These are phyloP conservation scores for Sugiyamaella qingdaonensis DNA, from an alignment of 805 yeast genomes.

Conservation along the genomic window DNA sequence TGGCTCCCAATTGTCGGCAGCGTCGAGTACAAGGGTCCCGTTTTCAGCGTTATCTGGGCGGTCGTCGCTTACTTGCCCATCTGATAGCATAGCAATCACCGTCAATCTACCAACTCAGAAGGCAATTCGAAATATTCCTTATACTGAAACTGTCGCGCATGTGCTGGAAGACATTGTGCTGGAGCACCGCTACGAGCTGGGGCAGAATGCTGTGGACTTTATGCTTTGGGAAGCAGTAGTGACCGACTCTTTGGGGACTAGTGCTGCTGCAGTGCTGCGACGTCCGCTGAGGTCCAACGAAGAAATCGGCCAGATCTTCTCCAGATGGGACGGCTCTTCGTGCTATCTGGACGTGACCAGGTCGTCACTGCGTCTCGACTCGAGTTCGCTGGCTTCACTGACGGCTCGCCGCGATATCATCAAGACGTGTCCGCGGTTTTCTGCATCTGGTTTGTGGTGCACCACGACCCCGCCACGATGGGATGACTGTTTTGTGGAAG, in stretches of 20 bases:
- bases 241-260: neutral
- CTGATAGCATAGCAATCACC: slow-evolving; percentile 8
- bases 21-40: neutral
- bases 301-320: slow-evolving; percentile 18
- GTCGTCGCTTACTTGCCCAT: neutral
- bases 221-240: slow-evolving; percentile 29
- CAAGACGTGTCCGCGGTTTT: slow-evolving; percentile 17
- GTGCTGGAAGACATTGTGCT: slow-evolving; percentile 21
- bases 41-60: neutral
- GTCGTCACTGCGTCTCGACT: slow-evolving; percentile 23
- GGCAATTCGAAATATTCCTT: slow-evolving; percentile 18
- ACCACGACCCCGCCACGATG: slow-evolving; percentile 16
- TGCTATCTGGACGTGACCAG: slow-evolving; percentile 22
- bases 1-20: neutral
- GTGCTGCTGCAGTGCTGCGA: slow-evolving; percentile 17
- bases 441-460: slow-evolving; percentile 3
- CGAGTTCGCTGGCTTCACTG: slow-evolving; percentile 29
- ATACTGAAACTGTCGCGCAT: slow-evolving; percentile 13
- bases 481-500: slow-evolving; percentile 12
- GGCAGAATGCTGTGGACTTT: slow-evolving; percentile 21
- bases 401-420: slow-evolving; percentile 32
- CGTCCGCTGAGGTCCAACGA: slow-evolving; percentile 29
- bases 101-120: slow-evolving; percentile 27
- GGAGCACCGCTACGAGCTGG: slow-evolving; percentile 31
- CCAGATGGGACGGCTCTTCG: slow-evolving; percentile 6